phyloP scores from a whole-genome alignment of 371 early-diverging fungal species.

The Apophysomyces trapeziformis region DNA sequence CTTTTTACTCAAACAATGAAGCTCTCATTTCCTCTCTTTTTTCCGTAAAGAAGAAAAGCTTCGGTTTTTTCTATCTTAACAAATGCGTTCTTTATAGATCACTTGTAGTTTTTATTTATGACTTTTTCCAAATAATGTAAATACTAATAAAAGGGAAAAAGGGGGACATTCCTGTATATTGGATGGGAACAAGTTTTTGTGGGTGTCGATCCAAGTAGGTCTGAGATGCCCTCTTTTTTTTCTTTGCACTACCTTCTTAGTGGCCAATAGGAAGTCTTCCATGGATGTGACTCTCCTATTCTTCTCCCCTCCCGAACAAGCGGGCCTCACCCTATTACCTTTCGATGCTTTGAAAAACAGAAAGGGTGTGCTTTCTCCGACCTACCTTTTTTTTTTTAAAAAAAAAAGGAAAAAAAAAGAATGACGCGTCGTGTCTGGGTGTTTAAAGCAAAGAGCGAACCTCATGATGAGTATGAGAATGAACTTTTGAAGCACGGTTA shows the following conservation, averaged over 20 bases:
- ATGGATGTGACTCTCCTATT: slow-evolving; percentile 1
- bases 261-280: slow-evolving; percentile 6
- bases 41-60: no score
- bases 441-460: neutral
- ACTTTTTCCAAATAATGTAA: no score
- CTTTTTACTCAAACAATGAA: slow-evolving; percentile 9
- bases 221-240: neutral
- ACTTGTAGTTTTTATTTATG: no score
- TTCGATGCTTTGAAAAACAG: neutral
- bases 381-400: neutral
- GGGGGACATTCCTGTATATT: no score
- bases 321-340: neutral
- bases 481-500: slow-evolving; percentile 19
- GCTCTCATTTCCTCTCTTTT: neutral
- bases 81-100: no score
- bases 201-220: neutral
- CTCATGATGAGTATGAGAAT: slow-evolving; percentile 28
- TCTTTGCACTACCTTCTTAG: neutral
- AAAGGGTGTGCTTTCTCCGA: neutral
- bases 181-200: neutral
- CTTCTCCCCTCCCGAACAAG: neutral
- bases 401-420: neutral
- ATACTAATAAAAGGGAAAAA: no score
- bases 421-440: slow-evolving; percentile 4
- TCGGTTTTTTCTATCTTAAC: no score